Conservation (phyloP, 2,329 filamentous ascomycete genomes). For the Cytospora chrysosperma region DNA sequence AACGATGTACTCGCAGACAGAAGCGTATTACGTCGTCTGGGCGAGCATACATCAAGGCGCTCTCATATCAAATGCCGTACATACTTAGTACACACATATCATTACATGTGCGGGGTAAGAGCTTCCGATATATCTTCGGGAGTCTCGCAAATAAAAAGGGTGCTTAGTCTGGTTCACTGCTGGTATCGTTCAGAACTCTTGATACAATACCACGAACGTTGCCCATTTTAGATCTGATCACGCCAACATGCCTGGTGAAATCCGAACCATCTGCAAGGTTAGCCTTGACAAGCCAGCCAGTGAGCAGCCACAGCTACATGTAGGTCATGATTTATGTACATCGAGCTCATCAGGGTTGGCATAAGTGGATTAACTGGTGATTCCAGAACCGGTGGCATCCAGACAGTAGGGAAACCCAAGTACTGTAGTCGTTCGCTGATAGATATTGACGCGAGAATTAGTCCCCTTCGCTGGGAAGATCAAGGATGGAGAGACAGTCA, state of each 20-base stretch:
- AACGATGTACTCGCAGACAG: constrained; percentile 6
- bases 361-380: background rate
- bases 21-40: constrained; percentile 20
- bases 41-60: background rate
- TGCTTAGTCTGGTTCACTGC: background rate
- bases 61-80: background rate
- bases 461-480: constrained; percentile 74
- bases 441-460: constrained; percentile 36
- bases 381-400: constrained; percentile 90
- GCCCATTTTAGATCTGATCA: background rate
- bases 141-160: background rate
- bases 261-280: constrained; percentile 70
- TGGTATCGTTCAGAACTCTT: background rate
- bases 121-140: constrained; percentile 8
- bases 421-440: background rate
- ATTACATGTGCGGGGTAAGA: constrained; percentile 23
- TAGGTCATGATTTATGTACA: constrained; percentile 42
- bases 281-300: constrained; percentile 69
- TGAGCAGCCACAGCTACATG: constrained; percentile 69
- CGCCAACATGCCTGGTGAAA: constrained; percentile 33
- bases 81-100: background rate
- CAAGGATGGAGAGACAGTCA: constrained; percentile 81
- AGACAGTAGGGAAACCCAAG: constrained; percentile 61
- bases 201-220: background rate
- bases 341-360: background rate